A percentile compares a stretch with the other conserved stretches of the same genome.
These are phyloP conservation scores for Rhododendron kiyosumense DNA, from an alignment of 148 eudicot genomes.

Conservation along the genomic window DNA sequence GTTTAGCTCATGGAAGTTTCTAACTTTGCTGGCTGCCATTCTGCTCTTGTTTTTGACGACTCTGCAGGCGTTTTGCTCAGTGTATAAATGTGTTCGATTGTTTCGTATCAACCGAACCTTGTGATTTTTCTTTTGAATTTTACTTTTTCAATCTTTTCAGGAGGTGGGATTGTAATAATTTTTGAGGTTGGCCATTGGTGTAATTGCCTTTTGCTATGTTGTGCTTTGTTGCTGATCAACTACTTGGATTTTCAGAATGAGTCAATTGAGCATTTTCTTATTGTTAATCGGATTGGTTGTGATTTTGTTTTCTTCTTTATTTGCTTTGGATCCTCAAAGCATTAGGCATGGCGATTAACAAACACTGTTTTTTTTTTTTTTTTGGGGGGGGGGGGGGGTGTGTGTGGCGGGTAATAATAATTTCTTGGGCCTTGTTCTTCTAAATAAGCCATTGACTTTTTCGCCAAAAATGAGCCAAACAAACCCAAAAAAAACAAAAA, in stretches of 20 bases:
- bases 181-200: not conserved
- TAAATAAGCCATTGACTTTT: no score
- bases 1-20: constrained; percentile 37
- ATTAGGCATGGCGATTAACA: no score
- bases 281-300: not conserved
- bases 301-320: not conserved
- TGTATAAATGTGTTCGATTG: constrained; percentile 18
- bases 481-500: no score
- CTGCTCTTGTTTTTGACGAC: constrained; percentile 26
- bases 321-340: not conserved
- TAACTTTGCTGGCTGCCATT: constrained; percentile 26
- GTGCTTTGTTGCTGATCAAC: not conserved
- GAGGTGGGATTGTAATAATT: not conserved
- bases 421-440: no score
- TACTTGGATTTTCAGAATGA: not conserved
- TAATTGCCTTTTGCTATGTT: not conserved
- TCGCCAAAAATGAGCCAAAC: no score
- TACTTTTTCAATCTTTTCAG: not conserved
- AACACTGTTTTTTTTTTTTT: no score
- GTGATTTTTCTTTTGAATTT: not conserved
- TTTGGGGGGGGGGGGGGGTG: no score
- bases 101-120: not conserved
- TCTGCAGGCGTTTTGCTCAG: constrained; percentile 27
- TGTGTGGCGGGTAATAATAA: no score
- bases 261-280: not conserved